phyloP scores from a whole-genome alignment of 495 filamentous ascomycete genomes.

The Viridothelium virens region DNA sequence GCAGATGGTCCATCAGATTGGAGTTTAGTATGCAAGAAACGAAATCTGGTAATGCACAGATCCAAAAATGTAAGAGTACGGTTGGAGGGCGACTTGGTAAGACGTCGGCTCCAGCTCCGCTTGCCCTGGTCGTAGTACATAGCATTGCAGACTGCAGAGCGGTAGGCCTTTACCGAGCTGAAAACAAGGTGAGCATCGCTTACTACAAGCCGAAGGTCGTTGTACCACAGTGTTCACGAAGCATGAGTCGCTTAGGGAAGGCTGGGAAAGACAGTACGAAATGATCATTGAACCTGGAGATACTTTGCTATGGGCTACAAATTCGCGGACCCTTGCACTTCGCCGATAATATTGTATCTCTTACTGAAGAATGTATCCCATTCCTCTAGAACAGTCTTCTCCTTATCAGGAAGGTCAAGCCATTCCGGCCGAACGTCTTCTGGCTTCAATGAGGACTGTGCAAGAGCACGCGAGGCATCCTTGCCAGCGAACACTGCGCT shows the following conservation, averaged over 20 bases:
- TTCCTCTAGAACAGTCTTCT: slow-evolving; percentile 75
- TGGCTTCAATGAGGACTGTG: slow-evolving; percentile 71
- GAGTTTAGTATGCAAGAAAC: background rate
- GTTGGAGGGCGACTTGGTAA: background rate
- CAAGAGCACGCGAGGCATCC: slow-evolving; percentile 85
- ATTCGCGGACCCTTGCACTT: slow-evolving; percentile 55
- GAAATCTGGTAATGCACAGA: background rate
- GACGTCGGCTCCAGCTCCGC: background rate
- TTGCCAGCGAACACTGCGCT: slow-evolving; percentile 83
- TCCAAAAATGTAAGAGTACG: background rate
- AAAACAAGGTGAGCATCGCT: background rate
- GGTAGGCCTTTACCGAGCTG: background rate
- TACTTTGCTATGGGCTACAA: slow-evolving; percentile 9
- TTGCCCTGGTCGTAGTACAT: background rate
- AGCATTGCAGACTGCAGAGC: background rate
- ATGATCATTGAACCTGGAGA: background rate
- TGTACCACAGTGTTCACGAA: background rate
- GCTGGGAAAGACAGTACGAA: background rate
- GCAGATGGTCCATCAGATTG: background rate
- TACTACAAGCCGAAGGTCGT: background rate
- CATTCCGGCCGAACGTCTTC: slow-evolving; percentile 81
- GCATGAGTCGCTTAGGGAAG: background rate
- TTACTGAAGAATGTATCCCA: slow-evolving; percentile 96
- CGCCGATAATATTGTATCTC: slow-evolving; percentile 86
- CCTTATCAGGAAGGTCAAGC: slow-evolving; percentile 76